These are phyloP conservation scores for Coelastrella sp. DNA, from an alignment of 139 green algal genomes.

Conservation along the genomic window DNA sequence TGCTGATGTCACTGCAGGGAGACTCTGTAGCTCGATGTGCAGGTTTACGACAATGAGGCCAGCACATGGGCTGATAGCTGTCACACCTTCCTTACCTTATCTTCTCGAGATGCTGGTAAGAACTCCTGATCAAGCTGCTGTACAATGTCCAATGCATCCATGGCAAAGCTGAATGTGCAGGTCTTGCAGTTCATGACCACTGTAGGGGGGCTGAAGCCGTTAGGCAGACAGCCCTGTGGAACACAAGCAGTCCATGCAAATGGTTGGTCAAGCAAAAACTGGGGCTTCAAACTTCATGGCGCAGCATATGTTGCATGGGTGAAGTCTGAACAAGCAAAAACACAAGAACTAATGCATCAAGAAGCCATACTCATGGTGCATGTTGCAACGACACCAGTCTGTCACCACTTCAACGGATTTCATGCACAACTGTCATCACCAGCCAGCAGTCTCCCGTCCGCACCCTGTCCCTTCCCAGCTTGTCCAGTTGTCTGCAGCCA, in stretches of 20 bases:
- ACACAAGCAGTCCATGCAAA: background rate
- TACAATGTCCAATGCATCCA: constrained; percentile 32
- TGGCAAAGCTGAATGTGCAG: constrained; percentile 41
- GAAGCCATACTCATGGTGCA: too few species aligned
- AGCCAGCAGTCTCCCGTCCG: too few species aligned
- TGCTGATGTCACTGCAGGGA: background rate
- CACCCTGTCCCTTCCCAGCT: constrained; percentile 53
- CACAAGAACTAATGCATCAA: too few species aligned
- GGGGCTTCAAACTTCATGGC: too few species aligned
- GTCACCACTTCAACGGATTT: too few species aligned
- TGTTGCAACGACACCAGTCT: too few species aligned
- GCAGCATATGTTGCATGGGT: too few species aligned
- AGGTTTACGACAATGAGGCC: too few species aligned
- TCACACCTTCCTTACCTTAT: constrained; percentile 7
- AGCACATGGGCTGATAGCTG: too few species aligned
- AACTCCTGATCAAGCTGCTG: constrained; percentile 9
- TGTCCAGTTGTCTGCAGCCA: constrained; percentile 88
- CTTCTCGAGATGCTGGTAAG: background rate
- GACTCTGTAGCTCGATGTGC: background rate
- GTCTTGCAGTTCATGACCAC: constrained; percentile 2
- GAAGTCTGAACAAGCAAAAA: too few species aligned
- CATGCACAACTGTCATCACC: too few species aligned
- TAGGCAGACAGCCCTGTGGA: background rate
- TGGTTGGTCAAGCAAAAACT: too few species aligned
- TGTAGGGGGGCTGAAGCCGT: background rate